Evolutionary conservation across 2,329 filamentous ascomycete genomes (phyloP), one percentile per base, ranked within the genome.

Genomic region (Fusarium piperis): DNA sequence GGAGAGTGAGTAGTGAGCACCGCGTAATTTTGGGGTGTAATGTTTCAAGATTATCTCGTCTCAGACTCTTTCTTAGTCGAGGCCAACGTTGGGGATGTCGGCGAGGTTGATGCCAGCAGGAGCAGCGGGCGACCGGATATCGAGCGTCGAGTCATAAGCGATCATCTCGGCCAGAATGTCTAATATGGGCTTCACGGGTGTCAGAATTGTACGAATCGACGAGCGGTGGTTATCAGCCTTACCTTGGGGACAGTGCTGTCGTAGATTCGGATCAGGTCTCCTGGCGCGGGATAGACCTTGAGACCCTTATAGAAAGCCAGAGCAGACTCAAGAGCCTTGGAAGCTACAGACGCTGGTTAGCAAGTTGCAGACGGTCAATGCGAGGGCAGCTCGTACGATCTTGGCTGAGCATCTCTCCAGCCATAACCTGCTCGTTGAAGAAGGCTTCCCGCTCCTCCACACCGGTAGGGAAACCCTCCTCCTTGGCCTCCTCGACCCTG

Each of bases 101-200:
- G 81, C 79, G 62, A 86, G 78, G 80, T 85, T 84, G 71, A 84
- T 80, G 68, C 80, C 80, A 32, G 76, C 73, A 39, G 73, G 72
- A 63, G 79, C 71, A 59, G 80, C 77, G 64, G 78, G 79, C 59
- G 81, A 73, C 64, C 83, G 89, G 70, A 93, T 86, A 74, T 91
- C 89, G 74, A 94, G 85, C 72, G 86, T 90, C 71, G 92, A 89
- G 84, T 98, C 96, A 82, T 95, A 90, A 72, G 95, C 95, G 79
- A 99, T 97, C 94, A 99, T 98, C 85, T 98, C 94, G 74, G 96
- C 96, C 71, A 99, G 91, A 77, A 98, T 92, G 82, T 99, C 95
- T 77, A 99, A 91, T 77, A 98, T 93, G 70, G 95, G 91, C 93
- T 96, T 73, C 36, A 18, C 13, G 23, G n/a, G 4, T 58, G 68